These are phyloP conservation scores for Chlamydomonas sp. DNA, from an alignment of 139 green algal species.

Conservation along the genomic window DNA sequence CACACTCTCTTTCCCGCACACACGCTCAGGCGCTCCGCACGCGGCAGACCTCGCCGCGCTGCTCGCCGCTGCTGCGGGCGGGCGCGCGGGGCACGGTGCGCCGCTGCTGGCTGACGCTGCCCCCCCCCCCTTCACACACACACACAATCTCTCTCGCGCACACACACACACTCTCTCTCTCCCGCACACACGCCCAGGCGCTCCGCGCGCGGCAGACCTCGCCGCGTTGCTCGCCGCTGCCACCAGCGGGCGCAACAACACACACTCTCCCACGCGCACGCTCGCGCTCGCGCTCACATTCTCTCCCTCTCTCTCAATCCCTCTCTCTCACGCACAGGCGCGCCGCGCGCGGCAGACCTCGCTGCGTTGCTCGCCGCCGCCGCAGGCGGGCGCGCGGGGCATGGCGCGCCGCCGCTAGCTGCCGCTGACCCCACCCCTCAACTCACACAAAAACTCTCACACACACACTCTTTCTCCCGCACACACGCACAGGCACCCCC, in stretches of 20 bases:
- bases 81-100: too few species aligned
- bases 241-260: not conserved
- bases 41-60: not conserved
- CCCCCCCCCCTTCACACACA: too few species aligned
- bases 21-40: not conserved
- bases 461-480: too few species aligned
- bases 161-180: not conserved
- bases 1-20: too few species aligned
- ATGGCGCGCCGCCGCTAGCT: too few species aligned
- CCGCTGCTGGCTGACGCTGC: too few species aligned
- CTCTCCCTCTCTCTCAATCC: too few species aligned
- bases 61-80: not conserved
- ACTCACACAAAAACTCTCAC: not conserved
- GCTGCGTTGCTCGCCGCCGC: not conserved
- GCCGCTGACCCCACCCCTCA: too few species aligned
- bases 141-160: not conserved
- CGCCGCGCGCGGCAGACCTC: not conserved
- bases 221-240: not conserved
- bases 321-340: not conserved
- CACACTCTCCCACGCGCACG: not conserved
- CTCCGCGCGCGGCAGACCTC: not conserved
- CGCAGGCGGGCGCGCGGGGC: too few species aligned
- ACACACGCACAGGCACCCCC: not conserved
- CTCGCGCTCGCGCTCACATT: not conserved
- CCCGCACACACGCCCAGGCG: not conserved